These are phyloP conservation scores for Kingdonia uniflora DNA, from an alignment of 164 flowering plant species.

Conservation along the genomic window DNA sequence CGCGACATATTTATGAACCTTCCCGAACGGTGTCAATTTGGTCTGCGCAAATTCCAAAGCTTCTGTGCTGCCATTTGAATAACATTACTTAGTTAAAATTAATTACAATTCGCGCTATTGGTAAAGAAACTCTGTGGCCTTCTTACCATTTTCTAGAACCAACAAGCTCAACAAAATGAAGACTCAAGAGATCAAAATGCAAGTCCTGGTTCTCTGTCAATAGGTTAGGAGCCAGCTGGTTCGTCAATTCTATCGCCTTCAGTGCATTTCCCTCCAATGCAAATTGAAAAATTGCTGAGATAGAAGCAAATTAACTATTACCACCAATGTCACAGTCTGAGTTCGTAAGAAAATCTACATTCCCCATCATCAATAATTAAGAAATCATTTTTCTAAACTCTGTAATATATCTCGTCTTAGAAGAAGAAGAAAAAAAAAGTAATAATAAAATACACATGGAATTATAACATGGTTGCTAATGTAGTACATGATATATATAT, in stretches of 20 bases:
- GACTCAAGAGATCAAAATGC: constrained; percentile 91
- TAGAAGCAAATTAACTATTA: neutral
- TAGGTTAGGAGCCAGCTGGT: constrained; percentile 57
- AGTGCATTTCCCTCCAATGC: constrained; percentile 78
- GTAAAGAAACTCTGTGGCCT: neutral
- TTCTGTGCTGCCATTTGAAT: constrained; percentile 68
- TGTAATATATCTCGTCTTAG: too few relatives aligned
- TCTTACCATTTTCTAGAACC: constrained; percentile 73
- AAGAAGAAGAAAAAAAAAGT: too few relatives aligned
- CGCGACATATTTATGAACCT: constrained; percentile 51
- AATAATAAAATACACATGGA: too few relatives aligned
- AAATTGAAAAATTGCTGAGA: constrained; percentile 53
- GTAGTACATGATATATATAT: too few relatives aligned
- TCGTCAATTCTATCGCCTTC: constrained; percentile 80
- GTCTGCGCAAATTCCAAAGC: constrained; percentile 83
- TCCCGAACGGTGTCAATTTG: constrained; percentile 74
- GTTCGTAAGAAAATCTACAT: too few relatives aligned
- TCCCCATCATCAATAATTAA: too few relatives aligned
- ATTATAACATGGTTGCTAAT: too few relatives aligned
- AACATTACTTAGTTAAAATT: constrained; percentile 1
- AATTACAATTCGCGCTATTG: neutral
- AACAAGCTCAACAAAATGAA: constrained; percentile 90
- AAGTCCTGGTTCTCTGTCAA: constrained; percentile 73
- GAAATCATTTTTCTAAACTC: too few relatives aligned
- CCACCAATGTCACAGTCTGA: too few relatives aligned